Evolutionary conservation across 2,329 filamentous ascomycete genomes (phyloP).

Genomic region (Diaporthe sp.): DNA sequence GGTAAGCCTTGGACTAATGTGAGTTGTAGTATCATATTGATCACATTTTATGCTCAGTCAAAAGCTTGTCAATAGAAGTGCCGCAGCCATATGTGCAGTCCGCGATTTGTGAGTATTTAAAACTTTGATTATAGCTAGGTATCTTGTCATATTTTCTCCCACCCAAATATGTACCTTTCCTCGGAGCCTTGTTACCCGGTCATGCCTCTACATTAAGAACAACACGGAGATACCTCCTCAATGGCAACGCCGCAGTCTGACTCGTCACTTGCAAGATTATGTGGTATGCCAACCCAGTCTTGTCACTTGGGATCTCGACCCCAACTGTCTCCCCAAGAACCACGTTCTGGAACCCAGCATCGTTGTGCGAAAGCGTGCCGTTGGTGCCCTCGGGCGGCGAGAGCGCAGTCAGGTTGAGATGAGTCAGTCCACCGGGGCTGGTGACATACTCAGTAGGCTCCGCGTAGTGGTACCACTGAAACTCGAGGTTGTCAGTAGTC

Average conservation of each 20-base stretch:
- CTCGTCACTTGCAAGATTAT: neutral
- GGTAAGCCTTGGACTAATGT: neutral
- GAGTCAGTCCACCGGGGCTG: neutral
- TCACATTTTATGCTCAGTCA: neutral
- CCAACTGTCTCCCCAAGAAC: neutral
- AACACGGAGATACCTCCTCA: conserved; percentile 5
- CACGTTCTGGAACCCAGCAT: neutral
- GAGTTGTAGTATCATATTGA: neutral
- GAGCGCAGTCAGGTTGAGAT: neutral
- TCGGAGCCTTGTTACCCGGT: too few relatives aligned
- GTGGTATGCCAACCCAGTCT: neutral
- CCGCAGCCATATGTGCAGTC: neutral
- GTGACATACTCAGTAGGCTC: neutral
- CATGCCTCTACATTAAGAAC: neutral
- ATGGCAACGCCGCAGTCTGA: neutral
- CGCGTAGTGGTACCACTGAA: neutral
- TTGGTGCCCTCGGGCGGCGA: neutral
- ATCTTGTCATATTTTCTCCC: neutral
- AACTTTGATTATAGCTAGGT: too few relatives aligned
- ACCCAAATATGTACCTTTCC: neutral
- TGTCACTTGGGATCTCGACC: neutral
- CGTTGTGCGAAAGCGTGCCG: neutral
- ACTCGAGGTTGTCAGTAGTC: neutral
- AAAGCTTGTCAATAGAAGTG: neutral
- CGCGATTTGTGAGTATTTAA: neutral